Evolutionary conservation across 257 asterid species (phyloP).

Genomic region (Fraxinus pennsylvanica): DNA sequence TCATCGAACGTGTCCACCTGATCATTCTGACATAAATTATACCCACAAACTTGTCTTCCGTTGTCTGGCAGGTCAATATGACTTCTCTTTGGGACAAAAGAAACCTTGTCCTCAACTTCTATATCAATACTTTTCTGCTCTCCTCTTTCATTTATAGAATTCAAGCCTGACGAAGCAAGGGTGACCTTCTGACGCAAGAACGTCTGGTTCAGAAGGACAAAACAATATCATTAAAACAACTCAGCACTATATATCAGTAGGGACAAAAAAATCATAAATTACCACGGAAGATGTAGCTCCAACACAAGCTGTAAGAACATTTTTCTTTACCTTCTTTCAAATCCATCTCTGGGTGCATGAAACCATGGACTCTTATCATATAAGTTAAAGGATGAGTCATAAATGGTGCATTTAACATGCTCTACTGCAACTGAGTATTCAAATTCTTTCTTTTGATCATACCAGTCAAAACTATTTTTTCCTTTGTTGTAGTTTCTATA

Average conservation of each 20-base stretch:
- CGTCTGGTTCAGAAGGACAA: constrained; percentile 45
- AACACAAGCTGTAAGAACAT: not conserved
- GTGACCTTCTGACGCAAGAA: constrained; percentile 76
- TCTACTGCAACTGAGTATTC: not conserved
- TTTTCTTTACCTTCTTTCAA: not conserved
- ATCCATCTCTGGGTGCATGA: constrained; percentile 2
- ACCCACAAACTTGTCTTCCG: constrained; percentile 30
- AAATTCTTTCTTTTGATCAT: not conserved
- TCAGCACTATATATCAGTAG: not conserved
- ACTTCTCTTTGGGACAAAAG: constrained; percentile 17
- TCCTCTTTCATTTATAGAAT: constrained; percentile 34
- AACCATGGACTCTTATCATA: not conserved
- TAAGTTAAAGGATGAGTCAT: not conserved
- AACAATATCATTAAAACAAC: constrained; percentile 10
- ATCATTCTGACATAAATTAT: constrained; percentile 35
- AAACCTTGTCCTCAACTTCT: constrained; percentile 32
- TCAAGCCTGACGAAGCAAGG: constrained; percentile 50
- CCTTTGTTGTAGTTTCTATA: constrained; percentile 1
- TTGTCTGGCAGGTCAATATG: constrained; percentile 14
- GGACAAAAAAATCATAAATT: not conserved
- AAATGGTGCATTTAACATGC: not conserved
- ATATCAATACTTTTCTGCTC: constrained; percentile 31
- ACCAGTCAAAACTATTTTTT: not conserved
- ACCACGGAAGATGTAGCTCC: constrained; percentile 8
- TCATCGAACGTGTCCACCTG: constrained; percentile 27